Evolutionary conservation across 2,329 filamentous ascomycete species (phyloP).

Genomic region (Pyricularia pennisetigena): DNA sequence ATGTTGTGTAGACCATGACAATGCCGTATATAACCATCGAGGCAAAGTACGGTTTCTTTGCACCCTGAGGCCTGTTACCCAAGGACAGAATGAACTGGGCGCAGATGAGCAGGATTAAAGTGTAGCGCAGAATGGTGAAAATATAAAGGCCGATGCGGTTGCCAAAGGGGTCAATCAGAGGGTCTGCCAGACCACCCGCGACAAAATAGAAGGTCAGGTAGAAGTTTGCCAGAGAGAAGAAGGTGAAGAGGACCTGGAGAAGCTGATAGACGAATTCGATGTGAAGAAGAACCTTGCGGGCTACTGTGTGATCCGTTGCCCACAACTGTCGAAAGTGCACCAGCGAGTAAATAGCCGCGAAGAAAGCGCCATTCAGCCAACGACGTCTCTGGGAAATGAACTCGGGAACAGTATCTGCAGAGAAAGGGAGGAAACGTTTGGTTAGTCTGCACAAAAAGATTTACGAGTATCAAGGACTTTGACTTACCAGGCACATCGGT

Average conservation of each 20-base stretch:
- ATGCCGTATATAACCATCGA: conserved; percentile 85
- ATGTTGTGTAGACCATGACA: conserved; percentile 94
- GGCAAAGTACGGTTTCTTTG: conserved; percentile 78
- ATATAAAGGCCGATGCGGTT: conserved; percentile 76
- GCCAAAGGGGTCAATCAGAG: conserved; percentile 78
- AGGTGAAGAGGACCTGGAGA: conserved; percentile 87
- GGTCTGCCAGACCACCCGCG: conserved; percentile 77
- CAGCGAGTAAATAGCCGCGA: conserved; percentile 93
- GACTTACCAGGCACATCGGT: conserved; percentile 88
- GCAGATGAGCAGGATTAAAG: conserved; percentile 76
- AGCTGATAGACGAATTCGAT: conserved; percentile 95
- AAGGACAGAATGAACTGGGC: conserved; percentile 95
- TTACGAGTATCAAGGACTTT: conserved; percentile 1
- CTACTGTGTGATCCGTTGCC: conserved; percentile 81
- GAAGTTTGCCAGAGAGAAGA: conserved; percentile 97
- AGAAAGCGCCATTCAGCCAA: conserved; percentile 98
- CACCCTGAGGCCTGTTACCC: conserved; percentile 91
- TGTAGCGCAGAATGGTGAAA: conserved; percentile 79
- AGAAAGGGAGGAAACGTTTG: too few species aligned
- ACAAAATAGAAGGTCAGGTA: conserved; percentile 99
- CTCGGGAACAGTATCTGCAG: conserved; percentile 78
- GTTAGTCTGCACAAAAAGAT: neutral
- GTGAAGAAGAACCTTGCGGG: conserved; percentile 83
- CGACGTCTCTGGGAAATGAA: conserved; percentile 94
- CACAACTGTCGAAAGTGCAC: conserved; percentile 93